Evolutionary conservation across 2,329 filamentous ascomycete species (phyloP), one percentile per base, ranked within the genome.

Genomic region (Colletotrichum destructivum): DNA sequence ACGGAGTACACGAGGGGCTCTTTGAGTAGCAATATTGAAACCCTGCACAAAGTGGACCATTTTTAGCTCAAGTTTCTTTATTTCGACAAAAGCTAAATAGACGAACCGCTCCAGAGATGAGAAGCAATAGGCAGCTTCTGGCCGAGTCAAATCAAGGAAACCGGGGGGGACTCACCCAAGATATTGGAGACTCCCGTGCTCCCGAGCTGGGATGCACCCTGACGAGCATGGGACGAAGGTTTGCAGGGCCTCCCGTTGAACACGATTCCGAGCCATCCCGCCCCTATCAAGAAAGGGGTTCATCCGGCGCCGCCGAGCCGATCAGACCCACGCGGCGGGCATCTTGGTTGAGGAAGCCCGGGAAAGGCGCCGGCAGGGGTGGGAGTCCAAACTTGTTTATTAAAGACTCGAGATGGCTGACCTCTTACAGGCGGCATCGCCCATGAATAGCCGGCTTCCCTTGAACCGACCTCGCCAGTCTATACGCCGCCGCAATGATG

Each of bases 191-290:
- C 16, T 16, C 23, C 31, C 18, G 12, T 40, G 35, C 21, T 11
- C 9, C 16, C 15, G 62, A 40, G 55, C 62, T 1, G 42, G 68
- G 68, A n/a, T 63, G 16, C 35, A 26, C 69, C 69, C 55, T 69
- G 69, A 26, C 60, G 2, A 13, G 62, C 42, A 66, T 59, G 68
- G 51, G 51, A 57, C 21, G 63, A 62, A 49, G 16, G 64, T 67
- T 68, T 62, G 16, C 64, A 67, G 57, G 57, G 62, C 23, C 64
- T 57, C 47, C 47, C 11, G 54, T 40, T 18, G 44, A 15, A 26
- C 31, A 8, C 2, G n/a, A 9, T n/a, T 46, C 64, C 54, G 64
- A 49, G 51, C 46, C 61, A 26, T n/a, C 52, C 23, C 12, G 38
- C 44, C 68, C 64, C 15, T 57, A 13, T 49, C 49, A 64, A 26